Percentiles rank a stretch among this genome's conserved stretches.
Evolutionary conservation across 2,329 filamentous ascomycete species (phyloP).

Genomic region (Graphiopsis chlorocephala): DNA sequence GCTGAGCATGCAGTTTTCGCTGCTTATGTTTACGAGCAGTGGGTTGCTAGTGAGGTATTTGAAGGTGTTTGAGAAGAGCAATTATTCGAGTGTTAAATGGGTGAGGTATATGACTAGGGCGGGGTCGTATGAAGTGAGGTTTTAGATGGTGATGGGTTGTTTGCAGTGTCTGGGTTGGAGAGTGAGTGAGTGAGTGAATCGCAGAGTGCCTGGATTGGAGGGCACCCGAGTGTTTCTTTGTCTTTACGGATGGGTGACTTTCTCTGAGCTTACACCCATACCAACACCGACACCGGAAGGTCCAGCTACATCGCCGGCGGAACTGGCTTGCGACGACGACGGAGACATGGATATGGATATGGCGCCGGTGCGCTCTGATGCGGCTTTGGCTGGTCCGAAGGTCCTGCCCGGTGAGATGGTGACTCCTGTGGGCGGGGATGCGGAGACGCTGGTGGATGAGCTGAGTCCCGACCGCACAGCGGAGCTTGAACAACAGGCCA

Average conservation of each 20-base stretch:
- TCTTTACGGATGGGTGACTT: too few relatives aligned
- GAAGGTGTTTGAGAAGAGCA: slow-evolving; percentile 99
- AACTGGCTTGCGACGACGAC: not conserved
- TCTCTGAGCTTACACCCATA: too few relatives aligned
- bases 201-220: too few relatives aligned
- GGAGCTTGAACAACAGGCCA: not conserved
- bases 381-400: not conserved
- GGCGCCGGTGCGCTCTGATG: not conserved
- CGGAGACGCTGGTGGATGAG: not conserved
- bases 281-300: not conserved
- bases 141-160: not conserved
- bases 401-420: not conserved
- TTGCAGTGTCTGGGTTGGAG: too few relatives aligned
- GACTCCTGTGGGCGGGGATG: not conserved
- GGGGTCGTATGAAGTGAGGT: slow-evolving; percentile 96
- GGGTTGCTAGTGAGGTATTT: slow-evolving; percentile 89
- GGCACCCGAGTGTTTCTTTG: too few relatives aligned
- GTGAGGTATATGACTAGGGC: slow-evolving; percentile 98
- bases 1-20: slow-evolving; percentile 83
- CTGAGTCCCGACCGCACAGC: not conserved
- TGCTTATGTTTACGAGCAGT: slow-evolving; percentile 97
- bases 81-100: slow-evolving; percentile 99
- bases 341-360: not conserved
- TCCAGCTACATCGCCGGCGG: not conserved
- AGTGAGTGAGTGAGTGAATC: not conserved